Evolutionary conservation across 2,329 filamentous ascomycete genomes (phyloP).

Genomic region (Fusarium sp.): DNA sequence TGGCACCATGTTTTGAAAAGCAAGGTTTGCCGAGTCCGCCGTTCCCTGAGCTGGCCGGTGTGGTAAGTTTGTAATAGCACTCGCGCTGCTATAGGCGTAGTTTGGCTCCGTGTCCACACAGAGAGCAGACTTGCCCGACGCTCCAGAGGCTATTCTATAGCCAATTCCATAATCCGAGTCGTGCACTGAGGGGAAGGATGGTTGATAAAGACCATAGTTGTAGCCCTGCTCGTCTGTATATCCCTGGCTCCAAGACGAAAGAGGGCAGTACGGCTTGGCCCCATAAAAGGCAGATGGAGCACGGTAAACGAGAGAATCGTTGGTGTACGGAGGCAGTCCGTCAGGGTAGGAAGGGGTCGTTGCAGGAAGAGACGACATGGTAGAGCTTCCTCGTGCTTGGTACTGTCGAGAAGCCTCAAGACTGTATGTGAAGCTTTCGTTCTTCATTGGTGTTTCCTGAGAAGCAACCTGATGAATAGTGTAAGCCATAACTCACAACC

Average conservation of each 20-base stretch:
- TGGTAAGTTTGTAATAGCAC: slow-evolving; percentile 27
- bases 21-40: slow-evolving; percentile 15
- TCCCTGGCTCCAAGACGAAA: slow-evolving; percentile 43
- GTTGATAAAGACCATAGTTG: slow-evolving; percentile 46
- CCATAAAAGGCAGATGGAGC: slow-evolving; percentile 43
- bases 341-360: slow-evolving; percentile 39
- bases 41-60: slow-evolving; percentile 22
- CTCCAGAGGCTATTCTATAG: slow-evolving; percentile 45
- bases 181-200: slow-evolving; percentile 35
- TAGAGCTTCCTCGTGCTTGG: slow-evolving; percentile 45
- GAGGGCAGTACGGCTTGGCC: slow-evolving; percentile 45
- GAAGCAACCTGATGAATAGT: slow-evolving; percentile 49
- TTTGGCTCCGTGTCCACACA: slow-evolving; percentile 48
- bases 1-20: slow-evolving; percentile 9
- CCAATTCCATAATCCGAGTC: slow-evolving; percentile 47
- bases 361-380: slow-evolving; percentile 26
- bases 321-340: slow-evolving; percentile 25
- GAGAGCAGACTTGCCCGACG: slow-evolving; percentile 38
- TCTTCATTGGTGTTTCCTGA: slow-evolving; percentile 49
- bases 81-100: slow-evolving; percentile 45
- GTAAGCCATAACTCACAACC: slow-evolving; percentile 4
- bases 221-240: slow-evolving; percentile 47
- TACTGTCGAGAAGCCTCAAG: slow-evolving; percentile 51
- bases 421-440: slow-evolving; percentile 48
- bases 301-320: slow-evolving; percentile 41